Percentiles rank a stretch among this genome's conserved stretches.
phyloP scores from a whole-genome alignment of 768 basidiomycete genomes.

The Agrocybe pediades region DNA sequence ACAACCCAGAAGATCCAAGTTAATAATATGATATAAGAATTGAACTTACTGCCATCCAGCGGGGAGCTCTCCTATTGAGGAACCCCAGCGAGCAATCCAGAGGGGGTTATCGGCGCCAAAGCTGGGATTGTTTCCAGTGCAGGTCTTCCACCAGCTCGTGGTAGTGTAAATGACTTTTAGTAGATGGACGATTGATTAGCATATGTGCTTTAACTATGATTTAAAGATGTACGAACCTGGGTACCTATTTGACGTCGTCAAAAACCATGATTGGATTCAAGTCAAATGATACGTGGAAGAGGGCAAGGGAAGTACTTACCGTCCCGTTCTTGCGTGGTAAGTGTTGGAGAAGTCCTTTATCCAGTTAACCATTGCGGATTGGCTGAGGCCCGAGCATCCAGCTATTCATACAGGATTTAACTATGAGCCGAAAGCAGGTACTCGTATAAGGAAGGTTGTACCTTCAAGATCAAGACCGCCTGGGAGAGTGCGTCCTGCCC shows the following conservation, averaged over 20 bases:
- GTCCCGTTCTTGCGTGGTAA: neutral
- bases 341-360: neutral
- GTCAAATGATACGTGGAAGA: no score
- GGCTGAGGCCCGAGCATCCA: neutral
- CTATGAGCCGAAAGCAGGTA: no score
- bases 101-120: neutral
- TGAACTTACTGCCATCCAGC: neutral
- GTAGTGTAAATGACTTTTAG: neutral
- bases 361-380: neutral
- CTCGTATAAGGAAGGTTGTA: neutral
- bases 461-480: neutral
- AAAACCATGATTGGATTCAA: no score
- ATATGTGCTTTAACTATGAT: neutral
- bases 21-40: neutral
- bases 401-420: neutral
- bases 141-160: neutral
- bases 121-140: neutral
- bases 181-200: neutral
- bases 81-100: neutral
- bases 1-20: no score
- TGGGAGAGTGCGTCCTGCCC: neutral
- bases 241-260: no score
- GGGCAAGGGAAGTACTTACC: neutral
- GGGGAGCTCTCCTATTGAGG: neutral
- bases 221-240: neutral